phyloP scores from a whole-genome alignment of 768 basidiomycete species.

The Lactifluus echinatus region DNA sequence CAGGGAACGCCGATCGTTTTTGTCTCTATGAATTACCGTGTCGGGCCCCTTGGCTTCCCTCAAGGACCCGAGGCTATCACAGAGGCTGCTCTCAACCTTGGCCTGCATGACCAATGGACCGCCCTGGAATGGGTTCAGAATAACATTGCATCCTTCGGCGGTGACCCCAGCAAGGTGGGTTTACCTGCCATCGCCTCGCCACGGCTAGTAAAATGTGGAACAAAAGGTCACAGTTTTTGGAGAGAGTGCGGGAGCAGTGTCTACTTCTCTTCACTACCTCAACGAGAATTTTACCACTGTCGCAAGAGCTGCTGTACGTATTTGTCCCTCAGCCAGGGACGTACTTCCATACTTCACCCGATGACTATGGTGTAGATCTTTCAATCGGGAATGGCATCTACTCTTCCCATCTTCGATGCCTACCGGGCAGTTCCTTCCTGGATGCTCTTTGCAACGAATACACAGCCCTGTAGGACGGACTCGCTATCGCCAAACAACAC shows the following conservation, averaged over 20 bases:
- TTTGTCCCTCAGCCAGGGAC: background rate
- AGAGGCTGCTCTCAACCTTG: conserved; percentile 35
- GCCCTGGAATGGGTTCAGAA: conserved; percentile 25
- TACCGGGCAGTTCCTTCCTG: conserved; percentile 30
- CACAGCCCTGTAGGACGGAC: conserved; percentile 28
- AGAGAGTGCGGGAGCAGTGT: conserved; percentile 34
- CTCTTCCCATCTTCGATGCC: conserved; percentile 26
- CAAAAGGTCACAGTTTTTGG: conserved; percentile 32
- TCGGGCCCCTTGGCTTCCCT: conserved; percentile 43
- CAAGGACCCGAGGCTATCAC: conserved; percentile 34
- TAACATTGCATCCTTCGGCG: conserved; percentile 28
- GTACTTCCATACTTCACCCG: background rate
- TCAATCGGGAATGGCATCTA: conserved; percentile 33
- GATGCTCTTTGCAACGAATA: conserved; percentile 32
- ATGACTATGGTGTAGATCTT: conserved; percentile 30
- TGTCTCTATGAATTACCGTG: conserved; percentile 43
- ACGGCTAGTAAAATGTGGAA: background rate
- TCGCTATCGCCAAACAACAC: conserved; percentile 24
- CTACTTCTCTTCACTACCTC: conserved; percentile 26
- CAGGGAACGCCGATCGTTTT: conserved; percentile 31
- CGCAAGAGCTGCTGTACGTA: conserved; percentile 22
- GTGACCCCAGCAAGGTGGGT: conserved; percentile 23
- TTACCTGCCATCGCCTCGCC: background rate
- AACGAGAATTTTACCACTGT: conserved; percentile 23
- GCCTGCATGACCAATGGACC: conserved; percentile 36